Evolutionary conservation across 208 protist genomes (phyloP), one percentile per base, ranked within the genome.

Genomic region (Porcisia deanei): DNA sequence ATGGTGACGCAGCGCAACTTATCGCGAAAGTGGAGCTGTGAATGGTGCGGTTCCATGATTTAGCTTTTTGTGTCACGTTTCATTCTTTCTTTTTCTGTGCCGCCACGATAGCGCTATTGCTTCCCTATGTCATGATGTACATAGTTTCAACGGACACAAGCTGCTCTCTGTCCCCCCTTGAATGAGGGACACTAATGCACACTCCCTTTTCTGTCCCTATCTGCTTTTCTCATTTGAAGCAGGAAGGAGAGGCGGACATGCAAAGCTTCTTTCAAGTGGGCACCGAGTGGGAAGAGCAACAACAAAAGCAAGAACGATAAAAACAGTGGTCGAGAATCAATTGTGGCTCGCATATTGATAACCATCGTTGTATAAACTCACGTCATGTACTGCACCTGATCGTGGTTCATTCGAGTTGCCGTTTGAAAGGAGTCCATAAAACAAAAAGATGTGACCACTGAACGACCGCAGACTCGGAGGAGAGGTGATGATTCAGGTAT

Each of bases 11-110:
- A 1, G 71, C 83, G 39, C 73, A 79, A 37, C 78, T 95, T 41
- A 57, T 86, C 5, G 81, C 84, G 16, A 92, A 96, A 76, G 74
- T 92, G 55, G 77, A 85, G 41, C 73, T 94, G 22, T 91, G 41
- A 67, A 49, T 39, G 63, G 5, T 9, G 22, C 41, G 22, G 22
- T 20, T 52, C 37, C 60, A 14, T 70, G 30, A 39, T 18, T n/a
- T 41, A 25, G 16, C n/a, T 2, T 34, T 16, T 30, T 5, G 47
- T 58, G 41, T 58, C 14, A 57, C 66, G 14, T 71, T 14, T 20
- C 66, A n/a, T 71, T 37, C 22, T 67, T 30, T 67, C 12, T 2
- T 10, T 47, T 20, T 22, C 41, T 67, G 63, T 6, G 25, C 22
- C 22, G 22, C 63, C 63, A 67, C 20, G 22, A 43, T 30, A 49